These are phyloP conservation scores for Glomus cerebriforme DNA, from an alignment of 192 early-diverging fungal genomes.

Conservation along the genomic window DNA sequence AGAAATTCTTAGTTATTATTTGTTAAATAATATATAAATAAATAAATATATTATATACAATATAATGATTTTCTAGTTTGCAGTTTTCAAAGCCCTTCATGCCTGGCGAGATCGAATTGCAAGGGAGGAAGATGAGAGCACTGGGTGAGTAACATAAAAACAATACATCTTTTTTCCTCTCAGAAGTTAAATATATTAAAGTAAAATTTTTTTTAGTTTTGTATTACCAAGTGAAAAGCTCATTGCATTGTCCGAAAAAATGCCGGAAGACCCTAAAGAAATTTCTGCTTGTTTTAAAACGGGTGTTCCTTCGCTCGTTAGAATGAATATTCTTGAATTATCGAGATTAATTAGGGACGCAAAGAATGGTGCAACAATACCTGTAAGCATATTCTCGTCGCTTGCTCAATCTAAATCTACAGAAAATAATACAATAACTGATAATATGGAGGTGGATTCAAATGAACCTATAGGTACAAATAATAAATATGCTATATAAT, in stretches of 20 bases:
- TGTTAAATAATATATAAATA: neutral
- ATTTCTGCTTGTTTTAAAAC: constrained; percentile 72
- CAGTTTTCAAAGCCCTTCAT: constrained; percentile 87
- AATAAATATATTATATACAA: too few relatives aligned
- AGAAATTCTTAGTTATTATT: neutral
- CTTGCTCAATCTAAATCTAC: too few relatives aligned
- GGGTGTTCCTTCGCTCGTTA: constrained; percentile 85
- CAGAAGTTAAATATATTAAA: neutral
- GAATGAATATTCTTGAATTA: constrained; percentile 79
- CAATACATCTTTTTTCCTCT: neutral
- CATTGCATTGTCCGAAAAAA: constrained; percentile 65
- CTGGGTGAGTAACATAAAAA: constrained; percentile 23
- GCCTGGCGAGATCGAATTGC: constrained; percentile 91
- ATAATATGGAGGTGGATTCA: neutral
- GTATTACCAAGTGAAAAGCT: constrained; percentile 93
- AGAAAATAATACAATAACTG: neutral
- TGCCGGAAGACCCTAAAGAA: constrained; percentile 69
- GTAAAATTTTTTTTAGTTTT: constrained; percentile 49
- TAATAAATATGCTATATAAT: neutral
- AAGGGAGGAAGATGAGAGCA: constrained; percentile 90
- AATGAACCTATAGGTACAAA: neutral
- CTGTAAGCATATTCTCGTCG: neutral
- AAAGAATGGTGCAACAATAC: neutral
- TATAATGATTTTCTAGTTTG: constrained; percentile 49
- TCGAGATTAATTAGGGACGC: constrained; percentile 36